Evolutionary conservation across 164 flowering plant species (phyloP).

Genomic region (Kalanchoe fedtschenkoi): DNA sequence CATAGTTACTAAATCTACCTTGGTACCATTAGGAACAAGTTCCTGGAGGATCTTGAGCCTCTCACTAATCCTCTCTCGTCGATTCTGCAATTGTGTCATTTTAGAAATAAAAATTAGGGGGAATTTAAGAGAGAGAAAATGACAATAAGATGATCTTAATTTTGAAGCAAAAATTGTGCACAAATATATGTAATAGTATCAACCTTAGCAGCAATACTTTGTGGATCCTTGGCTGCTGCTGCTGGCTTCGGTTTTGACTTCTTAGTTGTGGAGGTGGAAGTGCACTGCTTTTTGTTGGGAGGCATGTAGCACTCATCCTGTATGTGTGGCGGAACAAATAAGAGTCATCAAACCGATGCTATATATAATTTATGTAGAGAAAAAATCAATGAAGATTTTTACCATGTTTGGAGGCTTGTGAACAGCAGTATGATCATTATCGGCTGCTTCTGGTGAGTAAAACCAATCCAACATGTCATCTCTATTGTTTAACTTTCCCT

Average conservation of each 20-base stretch:
- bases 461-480: not conserved
- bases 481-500: not conserved
- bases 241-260: not conserved
- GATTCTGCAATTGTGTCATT: constrained; percentile 41
- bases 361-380: too few relatives aligned
- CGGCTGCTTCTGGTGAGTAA: not conserved
- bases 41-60: constrained; percentile 79
- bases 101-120: not conserved
- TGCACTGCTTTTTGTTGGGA: constrained; percentile 5
- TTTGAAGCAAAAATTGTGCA: not conserved
- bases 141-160: not conserved
- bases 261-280: not conserved
- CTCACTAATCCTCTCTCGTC: constrained; percentile 85
- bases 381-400: not conserved
- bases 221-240: constrained; percentile 1
- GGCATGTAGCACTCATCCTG: constrained; percentile 2
- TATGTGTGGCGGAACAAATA: not conserved
- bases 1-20: constrained; percentile 97
- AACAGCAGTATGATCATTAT: not conserved
- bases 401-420: not conserved
- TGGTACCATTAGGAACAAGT: constrained; percentile 84
- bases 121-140: not conserved
- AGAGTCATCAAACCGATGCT: too few relatives aligned
- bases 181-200: not conserved
- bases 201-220: constrained; percentile 9